These are phyloP conservation scores for Lyophyllum shimeji DNA, from an alignment of 768 basidiomycete genomes.

Conservation along the genomic window DNA sequence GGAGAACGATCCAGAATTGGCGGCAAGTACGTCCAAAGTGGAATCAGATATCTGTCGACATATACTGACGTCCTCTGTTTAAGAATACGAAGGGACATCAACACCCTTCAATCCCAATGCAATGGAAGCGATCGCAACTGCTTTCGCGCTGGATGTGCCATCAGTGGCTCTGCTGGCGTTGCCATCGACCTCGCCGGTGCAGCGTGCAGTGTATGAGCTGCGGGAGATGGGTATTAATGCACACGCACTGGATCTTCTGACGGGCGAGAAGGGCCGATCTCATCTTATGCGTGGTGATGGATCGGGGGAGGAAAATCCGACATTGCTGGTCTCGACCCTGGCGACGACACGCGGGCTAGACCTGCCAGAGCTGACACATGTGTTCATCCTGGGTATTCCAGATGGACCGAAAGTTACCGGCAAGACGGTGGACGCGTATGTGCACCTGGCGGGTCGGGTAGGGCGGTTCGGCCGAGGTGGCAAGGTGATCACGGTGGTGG, in stretches of 20 bases:
- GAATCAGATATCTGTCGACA: not conserved
- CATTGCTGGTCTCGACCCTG: constrained; percentile 64
- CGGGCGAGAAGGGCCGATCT: constrained; percentile 38
- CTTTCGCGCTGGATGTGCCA: constrained; percentile 74
- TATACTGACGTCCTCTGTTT: constrained; percentile 9
- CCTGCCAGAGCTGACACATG: constrained; percentile 68
- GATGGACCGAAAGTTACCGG: constrained; percentile 41
- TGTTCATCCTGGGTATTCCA: constrained; percentile 69
- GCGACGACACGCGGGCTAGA: constrained; percentile 76
- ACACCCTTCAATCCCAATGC: constrained; percentile 55
- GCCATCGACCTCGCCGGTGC: constrained; percentile 59
- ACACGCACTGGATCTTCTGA: constrained; percentile 53
- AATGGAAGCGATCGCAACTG: constrained; percentile 68
- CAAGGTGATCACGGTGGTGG: constrained; percentile 65
- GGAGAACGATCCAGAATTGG: constrained; percentile 19
- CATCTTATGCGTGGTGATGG: constrained; percentile 39
- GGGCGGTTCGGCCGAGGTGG: constrained; percentile 68
- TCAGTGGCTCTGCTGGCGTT: constrained; percentile 66
- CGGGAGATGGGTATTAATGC: constrained; percentile 67
- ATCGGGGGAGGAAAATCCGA: constrained; percentile 48
- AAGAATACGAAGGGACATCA: constrained; percentile 45
- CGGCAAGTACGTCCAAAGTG: constrained; percentile 21
- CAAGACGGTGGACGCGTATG: constrained; percentile 54
- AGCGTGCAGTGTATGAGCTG: constrained; percentile 64
- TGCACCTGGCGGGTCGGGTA: constrained; percentile 75